Evolutionary conservation across 805 yeast species (phyloP).

Genomic region (Pichia occidentalis): DNA sequence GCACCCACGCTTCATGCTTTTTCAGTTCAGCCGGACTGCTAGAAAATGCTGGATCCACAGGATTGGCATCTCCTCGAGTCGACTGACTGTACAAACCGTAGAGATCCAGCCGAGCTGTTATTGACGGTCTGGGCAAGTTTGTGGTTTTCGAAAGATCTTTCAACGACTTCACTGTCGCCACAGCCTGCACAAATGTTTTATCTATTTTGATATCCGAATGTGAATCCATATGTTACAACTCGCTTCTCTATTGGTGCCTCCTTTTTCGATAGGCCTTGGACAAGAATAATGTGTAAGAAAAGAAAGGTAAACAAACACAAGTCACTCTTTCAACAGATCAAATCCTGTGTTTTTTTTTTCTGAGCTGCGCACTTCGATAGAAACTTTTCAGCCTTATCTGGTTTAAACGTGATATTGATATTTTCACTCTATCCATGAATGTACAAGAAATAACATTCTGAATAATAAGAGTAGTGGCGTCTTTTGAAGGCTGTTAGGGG

Average conservation of each 20-base stretch:
- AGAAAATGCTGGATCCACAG: conserved; percentile 57
- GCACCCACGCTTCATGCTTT: conserved; percentile 85
- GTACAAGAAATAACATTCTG: not conserved
- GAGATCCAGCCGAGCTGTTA: conserved; percentile 56
- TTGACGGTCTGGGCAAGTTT: conserved; percentile 69
- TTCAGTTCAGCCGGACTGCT: conserved; percentile 53
- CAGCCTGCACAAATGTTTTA: conserved; percentile 73
- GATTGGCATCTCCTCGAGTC: conserved; percentile 76
- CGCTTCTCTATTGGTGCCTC: no score
- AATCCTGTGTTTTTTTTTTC: no score
- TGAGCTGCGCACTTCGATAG: no score
- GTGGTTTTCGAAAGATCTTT: conserved; percentile 59
- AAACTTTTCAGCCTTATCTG: no score
- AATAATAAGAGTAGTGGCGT: no score
- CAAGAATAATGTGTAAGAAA: no score
- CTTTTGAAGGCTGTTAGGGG: no score
- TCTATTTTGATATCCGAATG: conserved; percentile 1
- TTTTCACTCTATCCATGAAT: no score
- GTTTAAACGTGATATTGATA: no score
- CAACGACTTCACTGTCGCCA: conserved; percentile 67
- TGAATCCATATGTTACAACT: no score
- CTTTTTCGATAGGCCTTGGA: no score
- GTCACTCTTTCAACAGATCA: no score
- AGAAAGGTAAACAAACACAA: not conserved
- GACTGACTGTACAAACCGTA: conserved; percentile 87